Evolutionary conservation across 257 asterid genomes (phyloP).

Genomic region (Pogostemon cablin): DNA sequence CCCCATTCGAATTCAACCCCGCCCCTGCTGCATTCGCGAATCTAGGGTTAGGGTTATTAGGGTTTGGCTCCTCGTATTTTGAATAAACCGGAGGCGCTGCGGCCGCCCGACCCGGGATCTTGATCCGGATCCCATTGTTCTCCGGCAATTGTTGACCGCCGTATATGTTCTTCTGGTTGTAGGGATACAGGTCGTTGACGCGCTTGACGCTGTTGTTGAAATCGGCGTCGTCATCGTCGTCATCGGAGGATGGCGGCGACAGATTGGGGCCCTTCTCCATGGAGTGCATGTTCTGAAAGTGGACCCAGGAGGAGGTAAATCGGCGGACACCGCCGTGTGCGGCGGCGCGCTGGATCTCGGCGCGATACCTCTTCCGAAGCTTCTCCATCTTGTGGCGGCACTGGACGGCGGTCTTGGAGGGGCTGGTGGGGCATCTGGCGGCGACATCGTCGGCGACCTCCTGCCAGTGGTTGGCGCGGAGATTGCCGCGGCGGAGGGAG

Average conservation of each 20-base stretch:
- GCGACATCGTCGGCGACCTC: conserved; percentile 93
- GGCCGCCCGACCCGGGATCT: conserved; percentile 62
- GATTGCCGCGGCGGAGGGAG: conserved; percentile 93
- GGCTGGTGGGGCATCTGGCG: conserved; percentile 49
- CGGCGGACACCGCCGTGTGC: conserved; percentile 70
- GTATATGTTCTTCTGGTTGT: conserved; percentile 36
- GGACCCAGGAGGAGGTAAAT: conserved; percentile 85
- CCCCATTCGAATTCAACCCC: conserved; percentile 40
- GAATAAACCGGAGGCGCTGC: conserved; percentile 42
- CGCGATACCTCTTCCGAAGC: conserved; percentile 88
- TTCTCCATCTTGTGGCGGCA: conserved; percentile 99
- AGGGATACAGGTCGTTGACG: conserved; percentile 55
- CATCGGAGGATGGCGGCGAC: conserved; percentile 51
- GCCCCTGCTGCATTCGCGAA: conserved; percentile 41
- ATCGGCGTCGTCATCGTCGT: conserved; percentile 54
- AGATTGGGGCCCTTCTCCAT: conserved; percentile 88
- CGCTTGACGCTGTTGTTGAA: conserved; percentile 48
- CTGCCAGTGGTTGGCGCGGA: conserved; percentile 93
- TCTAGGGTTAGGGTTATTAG: conserved; percentile 43
- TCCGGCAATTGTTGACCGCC: conserved; percentile 39
- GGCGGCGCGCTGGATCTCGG: conserved; percentile 89
- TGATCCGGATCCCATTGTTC: conserved; percentile 73
- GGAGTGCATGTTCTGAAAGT: conserved; percentile 77
- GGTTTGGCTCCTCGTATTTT: conserved; percentile 49
- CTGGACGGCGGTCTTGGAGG: conserved; percentile 84